Evolutionary conservation across 306 rosid species (phyloP), one percentile per base, ranked within the genome.

Genomic region (Neltuma alba): DNA sequence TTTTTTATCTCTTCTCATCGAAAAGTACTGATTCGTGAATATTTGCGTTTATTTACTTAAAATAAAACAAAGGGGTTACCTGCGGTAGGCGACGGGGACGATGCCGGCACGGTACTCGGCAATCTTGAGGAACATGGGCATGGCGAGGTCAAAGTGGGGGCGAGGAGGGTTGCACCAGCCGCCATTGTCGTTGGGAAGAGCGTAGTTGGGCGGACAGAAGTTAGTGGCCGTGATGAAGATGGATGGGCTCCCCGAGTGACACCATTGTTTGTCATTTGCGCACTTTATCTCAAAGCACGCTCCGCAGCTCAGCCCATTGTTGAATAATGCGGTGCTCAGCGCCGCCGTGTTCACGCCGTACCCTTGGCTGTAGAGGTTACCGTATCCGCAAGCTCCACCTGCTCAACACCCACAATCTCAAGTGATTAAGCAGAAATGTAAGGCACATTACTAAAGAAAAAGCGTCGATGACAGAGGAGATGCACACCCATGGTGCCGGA

Each of bases 101-200:
- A 95, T 95, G 7, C 99, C 99, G 60, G 99, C 99, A 1, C 96
- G 91, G 87, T 95, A 95, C 81, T 95, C 94, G 3, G 99, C 99
- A 37, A 95, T 92, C 86, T 91, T 91, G 18, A 95, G 99, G 79
- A 95, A 95, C 99, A 95, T 91, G 36, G 99, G 99, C 99, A 95
- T 95, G 91, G 99, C 99, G 1, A 95, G 98, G 81, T 95, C 99
- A 55, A 95, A 95, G 81, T 95, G 99, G 0, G 94, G 86, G 5
- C 98, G 90, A 9, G 99, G 99, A 40, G 99, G 99, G 88, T 95
- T 95, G 70, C 99, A 95, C 99, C 99, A 95, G 0, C 99, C 99
- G 6, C 99, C 99, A 76, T 95, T 90, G 92, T 95, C 99, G 82
- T 76, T 95, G 0, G 99, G 91, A 2, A 83, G 98, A 12, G 99